Conservation (phyloP, 805 yeast species). For the Priceomyces melissophilus region DNA sequence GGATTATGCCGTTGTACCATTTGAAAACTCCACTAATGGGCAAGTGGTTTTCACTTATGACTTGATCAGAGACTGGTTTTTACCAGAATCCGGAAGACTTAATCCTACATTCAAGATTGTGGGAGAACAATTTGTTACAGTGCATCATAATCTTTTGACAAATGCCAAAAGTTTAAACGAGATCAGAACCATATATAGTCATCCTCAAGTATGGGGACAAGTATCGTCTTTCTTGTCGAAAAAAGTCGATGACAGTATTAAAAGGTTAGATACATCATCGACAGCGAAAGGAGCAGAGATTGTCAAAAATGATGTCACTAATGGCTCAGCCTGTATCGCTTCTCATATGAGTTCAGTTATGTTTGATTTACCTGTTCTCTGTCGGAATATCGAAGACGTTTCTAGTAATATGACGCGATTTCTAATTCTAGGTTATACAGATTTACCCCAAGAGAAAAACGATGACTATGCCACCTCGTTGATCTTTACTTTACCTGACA, state of each 20-base stretch:
- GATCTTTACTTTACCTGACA: conserved; percentile 60
- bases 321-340: conserved; percentile 66
- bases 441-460: conserved; percentile 7
- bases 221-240: conserved; percentile 52
- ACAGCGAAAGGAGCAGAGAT: conserved; percentile 83
- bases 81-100: conserved; percentile 15
- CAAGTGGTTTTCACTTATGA: conserved; percentile 86
- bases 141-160: conserved; percentile 71
- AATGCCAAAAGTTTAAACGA: conserved; percentile 39
- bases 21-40: conserved; percentile 94
- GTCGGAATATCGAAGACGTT: conserved; percentile 64
- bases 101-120: conserved; percentile 46
- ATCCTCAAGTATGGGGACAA: conserved; percentile 99
- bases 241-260: conserved; percentile 27
- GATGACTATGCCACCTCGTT: conserved; percentile 46
- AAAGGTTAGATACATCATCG: conserved; percentile 61
- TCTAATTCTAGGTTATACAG: conserved; percentile 52
- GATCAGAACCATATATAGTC: conserved; percentile 70
- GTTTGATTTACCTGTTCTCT: conserved; percentile 54
- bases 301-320: conserved; percentile 38
- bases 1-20: conserved; percentile 79
- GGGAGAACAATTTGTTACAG: conserved; percentile 78
- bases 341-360: conserved; percentile 63
- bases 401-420: conserved; percentile 83
- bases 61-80: conserved; percentile 65